Base-by-base conservation (phyloP, 331 rosid species). In the Quercus phellos region DNA sequence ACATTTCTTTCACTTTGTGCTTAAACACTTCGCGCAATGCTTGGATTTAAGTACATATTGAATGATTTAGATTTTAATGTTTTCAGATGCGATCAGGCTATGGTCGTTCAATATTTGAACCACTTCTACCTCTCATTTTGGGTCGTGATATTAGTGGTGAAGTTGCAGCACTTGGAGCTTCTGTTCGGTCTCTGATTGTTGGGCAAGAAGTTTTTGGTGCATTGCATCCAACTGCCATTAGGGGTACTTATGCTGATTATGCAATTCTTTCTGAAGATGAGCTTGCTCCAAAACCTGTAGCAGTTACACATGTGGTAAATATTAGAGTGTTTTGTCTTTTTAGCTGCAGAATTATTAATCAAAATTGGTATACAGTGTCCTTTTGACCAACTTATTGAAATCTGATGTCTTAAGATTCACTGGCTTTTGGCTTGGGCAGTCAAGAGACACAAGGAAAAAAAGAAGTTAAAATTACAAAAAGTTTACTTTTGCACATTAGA, bases 101-200 rank as follows among this genome's bases (percentile, higher is more conserved):
- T 68, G 99, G 99, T 59, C 96, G 99, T 68, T 93, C 91, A 5
- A 59, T 95, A 73, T 95, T 82, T 84, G 91, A 78, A 83, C 88
- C 85, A 38, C 92, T 90, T 54, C 77, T 95, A 78, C 99, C 99
- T 35, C 30, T 95, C n/a, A 90, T 95, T 73, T 81, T 95, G 92
- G 98, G 98, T 12, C 99, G 99, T 42, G 99, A 95, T 53, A 72
- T 95, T 8, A 95, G 99, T 70, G 99, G 99, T 14, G 98, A 93
- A 85, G 98, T 95, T 78, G 94, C 91, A 60, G 97, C 96, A 18
- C 61, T 90, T 35, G 98, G 99, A 35, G 68, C 84, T 77, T 83
- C 93, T 0, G 98, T 92, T 51, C 77, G 64, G 63, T 82, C 90
- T 19, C 75, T 93, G 67, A 78, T 74, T 60, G 86, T 90, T 7